Percentiles rank a stretch among this genome's conserved stretches.
phyloP scores from a whole-genome alignment of 1,284 basidiomycete genomes.

The Ustilago cynodontis region DNA sequence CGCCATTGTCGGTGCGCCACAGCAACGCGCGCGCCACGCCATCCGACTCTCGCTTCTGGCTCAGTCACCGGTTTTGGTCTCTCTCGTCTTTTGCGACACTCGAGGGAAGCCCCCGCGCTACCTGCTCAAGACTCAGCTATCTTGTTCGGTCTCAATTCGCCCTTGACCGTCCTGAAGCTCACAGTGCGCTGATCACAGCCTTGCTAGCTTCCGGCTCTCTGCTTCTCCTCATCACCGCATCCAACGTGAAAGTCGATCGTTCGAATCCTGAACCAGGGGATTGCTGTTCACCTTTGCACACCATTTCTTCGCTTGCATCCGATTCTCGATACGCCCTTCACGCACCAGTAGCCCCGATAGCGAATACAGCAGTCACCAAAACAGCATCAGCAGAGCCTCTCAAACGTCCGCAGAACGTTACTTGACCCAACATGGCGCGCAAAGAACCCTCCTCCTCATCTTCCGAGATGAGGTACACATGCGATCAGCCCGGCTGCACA shows the following conservation, averaged over 20 bases:
- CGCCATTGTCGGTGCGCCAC: no score
- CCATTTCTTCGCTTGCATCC: no score
- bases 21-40: no score
- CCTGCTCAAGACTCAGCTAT: background rate
- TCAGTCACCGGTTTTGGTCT: no score
- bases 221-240: background rate
- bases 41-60: no score
- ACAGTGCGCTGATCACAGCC: background rate
- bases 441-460: slow-evolving; percentile 41
- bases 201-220: background rate
- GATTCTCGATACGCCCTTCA: background rate
- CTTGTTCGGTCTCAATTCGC: background rate
- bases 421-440: slow-evolving; percentile 22
- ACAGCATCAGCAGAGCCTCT: background rate
- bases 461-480: slow-evolving; percentile 53
- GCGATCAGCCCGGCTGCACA: slow-evolving; percentile 53
- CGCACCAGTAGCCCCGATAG: no score
- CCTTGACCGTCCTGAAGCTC: background rate
- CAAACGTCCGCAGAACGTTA: no score
- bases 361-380: background rate
- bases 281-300: no score
- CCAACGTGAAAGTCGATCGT: background rate
- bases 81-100: no score
- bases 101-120: no score
- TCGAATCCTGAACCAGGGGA: background rate